Percentiles rank a stretch among this genome's conserved stretches.
Evolutionary conservation across 2,329 filamentous ascomycete genomes (phyloP).

Genomic region (Microascus cirrosus): DNA sequence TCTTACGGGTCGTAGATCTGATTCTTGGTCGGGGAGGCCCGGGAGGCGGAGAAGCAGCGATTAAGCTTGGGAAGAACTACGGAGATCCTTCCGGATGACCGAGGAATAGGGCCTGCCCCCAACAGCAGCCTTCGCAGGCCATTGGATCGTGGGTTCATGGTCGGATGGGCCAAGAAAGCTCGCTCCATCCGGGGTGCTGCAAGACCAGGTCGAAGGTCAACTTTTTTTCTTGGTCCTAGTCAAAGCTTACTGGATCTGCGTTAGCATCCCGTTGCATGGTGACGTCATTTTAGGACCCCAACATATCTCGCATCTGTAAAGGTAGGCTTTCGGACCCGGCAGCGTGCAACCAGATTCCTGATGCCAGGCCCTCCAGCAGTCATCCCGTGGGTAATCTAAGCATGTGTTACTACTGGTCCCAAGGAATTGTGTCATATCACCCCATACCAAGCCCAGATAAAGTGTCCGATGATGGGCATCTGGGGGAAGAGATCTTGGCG

Average conservation of each 20-base stretch:
- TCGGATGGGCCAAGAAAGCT: background rate
- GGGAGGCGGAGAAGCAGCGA: background rate
- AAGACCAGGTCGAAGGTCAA: background rate
- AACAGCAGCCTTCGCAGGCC: background rate
- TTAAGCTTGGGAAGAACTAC: background rate
- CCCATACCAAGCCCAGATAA: background rate
- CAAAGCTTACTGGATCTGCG: background rate
- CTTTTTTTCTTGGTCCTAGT: background rate
- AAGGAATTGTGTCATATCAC: too few species aligned
- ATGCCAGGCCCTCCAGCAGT: too few species aligned
- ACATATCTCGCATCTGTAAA: background rate
- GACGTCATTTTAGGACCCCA: background rate
- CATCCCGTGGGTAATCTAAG: too few species aligned
- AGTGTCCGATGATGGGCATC: background rate
- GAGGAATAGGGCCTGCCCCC: background rate
- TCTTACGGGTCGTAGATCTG: constrained; percentile 24
- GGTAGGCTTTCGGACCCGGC: background rate
- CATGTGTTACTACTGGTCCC: too few species aligned
- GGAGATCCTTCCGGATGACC: background rate
- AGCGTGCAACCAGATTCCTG: too few species aligned
- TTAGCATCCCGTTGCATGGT: background rate
- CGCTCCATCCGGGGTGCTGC: background rate
- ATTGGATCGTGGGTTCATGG: background rate
- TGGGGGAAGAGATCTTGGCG: background rate
- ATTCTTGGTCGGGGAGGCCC: constrained; percentile 15